These are phyloP conservation scores for Termitomyces sp. DNA, from an alignment of 768 basidiomycete species.

Conservation along the genomic window DNA sequence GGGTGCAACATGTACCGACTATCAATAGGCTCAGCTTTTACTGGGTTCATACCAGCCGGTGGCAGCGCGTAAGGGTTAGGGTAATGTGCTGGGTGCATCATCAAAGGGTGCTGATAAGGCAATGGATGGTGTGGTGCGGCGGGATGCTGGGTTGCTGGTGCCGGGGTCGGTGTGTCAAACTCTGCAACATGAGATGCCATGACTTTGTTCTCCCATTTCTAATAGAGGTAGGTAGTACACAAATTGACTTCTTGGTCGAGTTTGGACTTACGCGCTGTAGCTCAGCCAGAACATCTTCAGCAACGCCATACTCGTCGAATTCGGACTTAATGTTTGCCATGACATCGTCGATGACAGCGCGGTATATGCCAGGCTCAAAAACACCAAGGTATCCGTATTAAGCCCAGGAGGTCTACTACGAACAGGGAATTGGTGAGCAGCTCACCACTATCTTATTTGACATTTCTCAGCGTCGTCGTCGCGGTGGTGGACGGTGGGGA, in stretches of 20 bases:
- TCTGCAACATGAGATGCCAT: slow-evolving; percentile 94
- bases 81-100: slow-evolving; percentile 53
- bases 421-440: slow-evolving; percentile 61
- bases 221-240: slow-evolving; percentile 15
- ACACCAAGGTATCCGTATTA: slow-evolving; percentile 42
- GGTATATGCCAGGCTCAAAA: slow-evolving; percentile 88
- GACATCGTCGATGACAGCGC: slow-evolving; percentile 95
- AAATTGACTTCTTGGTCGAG: slow-evolving; percentile 12
- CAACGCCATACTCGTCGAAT: slow-evolving; percentile 95
- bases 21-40: slow-evolving; percentile 77
- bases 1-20: slow-evolving; percentile 54
- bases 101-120: slow-evolving; percentile 59
- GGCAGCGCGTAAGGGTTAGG: slow-evolving; percentile 49
- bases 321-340: slow-evolving; percentile 83
- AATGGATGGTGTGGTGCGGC: slow-evolving; percentile 43
- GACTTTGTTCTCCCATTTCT: slow-evolving; percentile 98
- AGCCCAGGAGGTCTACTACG: slow-evolving; percentile 54
- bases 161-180: slow-evolving; percentile 59
- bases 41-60: slow-evolving; percentile 38
- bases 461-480: slow-evolving; percentile 46
- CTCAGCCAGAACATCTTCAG: slow-evolving; percentile 85
- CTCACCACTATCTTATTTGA: slow-evolving; percentile 99
- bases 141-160: slow-evolving; percentile 40
- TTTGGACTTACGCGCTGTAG: slow-evolving; percentile 75
- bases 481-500: slow-evolving; percentile 26